Evolutionary conservation across 768 basidiomycete species (phyloP), one percentile per base, ranked within the genome.

Genomic region (Russula lepida): DNA sequence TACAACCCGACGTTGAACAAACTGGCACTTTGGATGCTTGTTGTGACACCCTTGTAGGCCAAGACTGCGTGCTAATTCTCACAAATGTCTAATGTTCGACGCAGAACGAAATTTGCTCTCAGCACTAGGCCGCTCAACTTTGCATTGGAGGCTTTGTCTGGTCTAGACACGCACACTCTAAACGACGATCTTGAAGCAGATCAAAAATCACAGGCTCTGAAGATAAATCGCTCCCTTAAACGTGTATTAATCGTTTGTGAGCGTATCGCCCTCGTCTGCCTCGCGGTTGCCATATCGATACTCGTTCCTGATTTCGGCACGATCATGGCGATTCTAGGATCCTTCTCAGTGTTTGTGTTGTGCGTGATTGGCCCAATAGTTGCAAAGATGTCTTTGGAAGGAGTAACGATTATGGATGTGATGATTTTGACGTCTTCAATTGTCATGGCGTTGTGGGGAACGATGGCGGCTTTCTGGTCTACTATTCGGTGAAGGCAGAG

Each of bases 251-350:
- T 79, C 32, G 71, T 77, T 49, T 53, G 85, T 37, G 85, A 86
- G 65, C 78, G 92, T 54, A 72, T 84, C 27, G 64, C 74, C 54
- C 71, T 93, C 47, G 82, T 87, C 0, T 65, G 78, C 11, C 67
- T 85, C 35, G 81, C 86, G 25, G 84, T 91, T 13, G 70, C 72
- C 33, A 82, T 87, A 27, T 92, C 93, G 21, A 86, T 92, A 59
- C 70, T 81, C 54, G 71, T 94, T 23, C 92, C 92, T 6, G 81
- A 89, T 56, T 95, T 95, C 72, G 84, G 85, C 64, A 78, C 84
- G 5, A 76, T 87, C 72, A 92, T 94, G 89, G 89, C 92, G 1
- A 89, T 97, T 71, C 76, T 98, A 55, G 95, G 95, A 2, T 86
- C 90, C n/a, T 92, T 92, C 71, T 85, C 86, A 37, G 88, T 92